Base-by-base conservation (phyloP, 2,329 filamentous ascomycete genomes). In the Botrytis tulipae region DNA sequence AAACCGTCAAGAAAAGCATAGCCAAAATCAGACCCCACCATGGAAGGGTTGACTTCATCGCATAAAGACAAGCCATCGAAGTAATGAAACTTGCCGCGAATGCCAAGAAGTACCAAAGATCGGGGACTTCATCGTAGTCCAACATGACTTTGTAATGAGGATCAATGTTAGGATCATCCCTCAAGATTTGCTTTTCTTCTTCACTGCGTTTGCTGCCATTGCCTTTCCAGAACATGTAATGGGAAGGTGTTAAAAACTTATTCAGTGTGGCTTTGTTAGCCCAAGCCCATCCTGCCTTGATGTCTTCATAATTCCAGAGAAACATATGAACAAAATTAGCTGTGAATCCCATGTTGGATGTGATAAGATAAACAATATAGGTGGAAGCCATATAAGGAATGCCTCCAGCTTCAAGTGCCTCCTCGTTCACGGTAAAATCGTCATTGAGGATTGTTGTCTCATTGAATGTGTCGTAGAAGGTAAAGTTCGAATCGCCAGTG, bases 61-160 rank as follows among this genome's bases (percentile, higher is more conserved):
- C 86, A 25, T 90, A 83, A 4, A 90, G 85, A 51, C 68, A 73
- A 32, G 60, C 77, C 8, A 79, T 67, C 32, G 72, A 76, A 1
- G 89, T 80, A 1, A 80, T 85, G 29, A 88, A 82, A 80, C 87
- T 86, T 72, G 83, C 37, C 7, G 83, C 74, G 16, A 73, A 71
- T 37, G 40, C 72, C 32, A 87, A 83, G 29, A 88, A 82, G 73
- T 89, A 90, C 88, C 88, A 90, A 86, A 86, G 89, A 62, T 86
- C 79, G 0, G 88, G 88, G 0, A 85, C 85, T 62, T 87, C 82
- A 75, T 84, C 84, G 79, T 89, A 90, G 51, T 84, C 83, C 32
- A 78, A 59, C 83, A 84, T 84, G 57, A 83, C 73, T 63, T 79
- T 81, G 77, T 84, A 85, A 75, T 85, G 84, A 5, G 84, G 84